Conservation (phyloP, 2,329 filamentous ascomycete genomes). For the Diaporthe humulicola region DNA sequence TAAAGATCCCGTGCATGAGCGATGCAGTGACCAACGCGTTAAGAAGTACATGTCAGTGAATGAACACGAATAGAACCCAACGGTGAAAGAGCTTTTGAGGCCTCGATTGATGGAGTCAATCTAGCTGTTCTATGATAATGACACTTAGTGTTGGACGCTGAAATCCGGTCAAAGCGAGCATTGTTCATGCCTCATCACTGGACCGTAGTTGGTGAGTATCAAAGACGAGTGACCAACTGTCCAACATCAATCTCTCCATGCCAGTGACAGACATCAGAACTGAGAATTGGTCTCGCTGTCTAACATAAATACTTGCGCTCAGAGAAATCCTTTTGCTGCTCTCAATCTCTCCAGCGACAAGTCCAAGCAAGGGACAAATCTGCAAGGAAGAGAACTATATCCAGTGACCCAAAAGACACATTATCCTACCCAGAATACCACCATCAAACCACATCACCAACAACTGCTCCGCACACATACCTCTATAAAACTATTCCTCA, state of each 20-base stretch:
- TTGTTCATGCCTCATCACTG: background rate
- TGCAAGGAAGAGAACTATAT: background rate
- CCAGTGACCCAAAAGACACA: background rate
- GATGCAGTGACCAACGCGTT: background rate
- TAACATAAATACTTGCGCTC: background rate
- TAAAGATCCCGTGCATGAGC: too few relatives aligned
- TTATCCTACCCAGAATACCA: background rate
- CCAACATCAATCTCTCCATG: background rate
- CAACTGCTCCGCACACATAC: background rate
- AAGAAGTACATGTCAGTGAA: background rate
- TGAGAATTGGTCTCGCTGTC: background rate
- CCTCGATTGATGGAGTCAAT: background rate
- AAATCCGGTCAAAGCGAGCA: too few relatives aligned
- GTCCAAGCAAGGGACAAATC: background rate
- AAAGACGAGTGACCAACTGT: background rate
- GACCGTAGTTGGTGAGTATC: background rate
- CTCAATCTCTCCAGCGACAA: background rate
- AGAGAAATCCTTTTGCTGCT: background rate
- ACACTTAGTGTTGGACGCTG: background rate
- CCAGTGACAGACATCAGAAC: background rate
- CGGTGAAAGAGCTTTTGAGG: background rate
- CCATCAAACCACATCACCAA: background rate
- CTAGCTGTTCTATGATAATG: background rate
- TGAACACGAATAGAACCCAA: too few relatives aligned
- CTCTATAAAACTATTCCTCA: fast-evolving